Base-by-base conservation (phyloP, 2,329 filamentous ascomycete genomes). In the Aspergillus sp. region DNA sequence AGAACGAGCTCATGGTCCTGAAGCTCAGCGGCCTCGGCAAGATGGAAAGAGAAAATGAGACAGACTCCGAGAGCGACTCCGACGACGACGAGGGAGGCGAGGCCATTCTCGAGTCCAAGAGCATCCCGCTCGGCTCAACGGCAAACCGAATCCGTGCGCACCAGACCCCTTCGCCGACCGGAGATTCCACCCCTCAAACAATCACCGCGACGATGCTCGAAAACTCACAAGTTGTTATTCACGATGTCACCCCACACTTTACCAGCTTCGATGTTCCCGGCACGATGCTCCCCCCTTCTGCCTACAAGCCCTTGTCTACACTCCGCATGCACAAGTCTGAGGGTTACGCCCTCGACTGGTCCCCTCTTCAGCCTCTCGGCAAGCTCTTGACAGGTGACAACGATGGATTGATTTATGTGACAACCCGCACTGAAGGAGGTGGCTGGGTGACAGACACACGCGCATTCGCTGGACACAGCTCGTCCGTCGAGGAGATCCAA, bases 341-440 rank as follows among this genome's bases (percentile, higher is more conserved):
- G 82, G 95, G 95, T 53, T 99, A 98, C 76, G 95, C 92, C 0
- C 80, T 99, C n/a, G 95, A 97, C 79, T 99, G 95, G 95, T 97
- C 93, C 28, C 91, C 92, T 1, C 77, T 92, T 9, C 85, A 91
- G 50, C 87, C 92, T 0, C 85, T 89, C 51, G 93, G 93, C 62
- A 95, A 94, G 79, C 87, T 99, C 3, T 80, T 97, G 50, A 97
- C 94, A 0, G 95, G 95, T 66, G 95, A 99, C 79, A 92, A 93
- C 74, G 85, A 93, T 68, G 95, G 95, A 62, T 83, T 90, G 64
- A 97, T 99, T 74, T 98, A 93, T 78, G 84, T 89, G 63, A 97
- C 94, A 1, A 93, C 92, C 7, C 86, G 92, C 60, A 93, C 90
- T 54, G 91, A 95, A 73, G 92, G 91, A 62, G 95, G 93, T 56